Evolutionary conservation across 23 red algal species (phyloP), one percentile per base, ranked within the genome.

Genomic region (Rhodosorus marinus): DNA sequence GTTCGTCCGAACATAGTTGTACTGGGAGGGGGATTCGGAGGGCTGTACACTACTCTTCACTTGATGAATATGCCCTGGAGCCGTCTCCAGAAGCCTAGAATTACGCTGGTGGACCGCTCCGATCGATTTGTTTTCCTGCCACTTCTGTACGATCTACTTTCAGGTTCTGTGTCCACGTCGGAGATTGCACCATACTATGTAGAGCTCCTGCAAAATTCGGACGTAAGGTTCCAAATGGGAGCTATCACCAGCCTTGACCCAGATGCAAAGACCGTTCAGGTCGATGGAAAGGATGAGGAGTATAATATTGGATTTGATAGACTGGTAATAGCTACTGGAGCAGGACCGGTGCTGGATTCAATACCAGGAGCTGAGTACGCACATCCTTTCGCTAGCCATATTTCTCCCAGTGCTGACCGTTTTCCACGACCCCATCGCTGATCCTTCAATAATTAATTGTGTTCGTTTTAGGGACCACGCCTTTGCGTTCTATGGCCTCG

Each of bases 61-160:
- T 54, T 98, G n/a, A 34, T 47, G 49, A 53, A 70, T 2, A 20
- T 85, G 54, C 77, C 90, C 28, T 98, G 90, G 90, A 67, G 72
- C 6, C 74, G 78, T 14, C 58, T 83, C 22, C 76, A 59, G 20
- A 55, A 56, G 25, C 90, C 90, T 4, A 62, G 26, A 19, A 75
- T 98, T 21, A 78, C 72, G 19, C 46, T 98, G 15, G 72, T 98
- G 29, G 90, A 98, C 55, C 50, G 51, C 36, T 41, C 35, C 1
- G 60, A 80, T 28, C 90, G 72, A 31, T 98, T 98, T 57, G 64
- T 66, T 11, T 98, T 98, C 52, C 42, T 84, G 38, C 90, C 90
- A 4, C 70, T 98, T 64, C 58, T 98, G 6, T 98, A 98, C 60
- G 90, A 98, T 52, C 73, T 81, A 28, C 69, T 69, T 22, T 26